A percentile compares a stretch with the other conserved stretches of the same genome.
phyloP scores from a whole-genome alignment of 352 stramenopile species.

The Globisporangium echinulatum region DNA sequence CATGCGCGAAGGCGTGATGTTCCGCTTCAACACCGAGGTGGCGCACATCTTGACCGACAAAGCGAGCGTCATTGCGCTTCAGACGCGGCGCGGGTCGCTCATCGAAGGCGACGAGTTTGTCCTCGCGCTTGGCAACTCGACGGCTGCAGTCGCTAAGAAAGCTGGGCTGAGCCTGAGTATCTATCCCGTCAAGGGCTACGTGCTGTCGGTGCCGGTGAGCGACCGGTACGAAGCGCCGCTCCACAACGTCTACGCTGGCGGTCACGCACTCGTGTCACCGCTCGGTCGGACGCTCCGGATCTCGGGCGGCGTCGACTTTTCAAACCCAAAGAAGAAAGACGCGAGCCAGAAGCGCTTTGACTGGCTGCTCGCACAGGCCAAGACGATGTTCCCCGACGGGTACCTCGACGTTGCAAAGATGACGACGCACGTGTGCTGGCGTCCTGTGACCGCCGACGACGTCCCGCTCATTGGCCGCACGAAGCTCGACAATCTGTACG shows the following conservation, averaged over 20 bases:
- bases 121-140: slow-evolving; percentile 75
- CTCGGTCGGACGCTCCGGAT: slow-evolving; percentile 68
- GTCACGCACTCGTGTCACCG: slow-evolving; percentile 67
- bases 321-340: slow-evolving; percentile 53
- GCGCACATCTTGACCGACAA: slow-evolving; percentile 74
- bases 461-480: slow-evolving; percentile 78
- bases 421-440: slow-evolving; percentile 77
- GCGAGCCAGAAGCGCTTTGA: slow-evolving; percentile 65
- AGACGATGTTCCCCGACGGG: slow-evolving; percentile 71
- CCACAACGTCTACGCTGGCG: slow-evolving; percentile 82
- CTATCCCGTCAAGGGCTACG: slow-evolving; percentile 82
- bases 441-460: slow-evolving; percentile 76
- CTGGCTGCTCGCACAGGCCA: slow-evolving; percentile 70
- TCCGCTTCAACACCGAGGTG: slow-evolving; percentile 83
- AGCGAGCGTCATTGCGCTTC: slow-evolving; percentile 69
- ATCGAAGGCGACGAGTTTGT: slow-evolving; percentile 88
- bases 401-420: slow-evolving; percentile 78
- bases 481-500: slow-evolving; percentile 74
- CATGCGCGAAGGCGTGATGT: slow-evolving; percentile 82
- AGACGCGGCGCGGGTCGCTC: slow-evolving; percentile 69
- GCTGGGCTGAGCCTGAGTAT: slow-evolving; percentile 74
- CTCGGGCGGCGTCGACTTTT: slow-evolving; percentile 77
- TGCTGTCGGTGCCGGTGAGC: slow-evolving; percentile 76
- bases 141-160: slow-evolving; percentile 50
- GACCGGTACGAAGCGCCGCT: slow-evolving; percentile 51